Evolutionary conservation across 257 asterid genomes (phyloP).

Genomic region (Solanum arcanum): DNA sequence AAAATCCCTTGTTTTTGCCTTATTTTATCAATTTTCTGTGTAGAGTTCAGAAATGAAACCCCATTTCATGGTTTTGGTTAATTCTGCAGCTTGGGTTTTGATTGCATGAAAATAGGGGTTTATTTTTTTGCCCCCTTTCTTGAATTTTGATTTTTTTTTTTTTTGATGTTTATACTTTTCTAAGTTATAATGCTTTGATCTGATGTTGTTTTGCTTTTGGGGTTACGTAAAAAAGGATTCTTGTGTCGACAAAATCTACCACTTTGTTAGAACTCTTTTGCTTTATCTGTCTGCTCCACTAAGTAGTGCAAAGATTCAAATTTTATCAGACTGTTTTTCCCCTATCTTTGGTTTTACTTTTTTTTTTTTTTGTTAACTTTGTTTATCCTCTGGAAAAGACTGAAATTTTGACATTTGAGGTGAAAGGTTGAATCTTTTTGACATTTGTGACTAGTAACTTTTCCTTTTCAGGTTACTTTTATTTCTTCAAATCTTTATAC

Average conservation of each 20-base stretch:
- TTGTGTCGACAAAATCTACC: constrained; percentile 24
- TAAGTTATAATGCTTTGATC: constrained; percentile 15
- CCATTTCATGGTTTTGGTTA: neutral
- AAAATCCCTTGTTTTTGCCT: neutral
- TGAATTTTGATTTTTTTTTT: neutral
- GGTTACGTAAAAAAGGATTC: constrained; percentile 20
- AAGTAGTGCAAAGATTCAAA: constrained; percentile 15
- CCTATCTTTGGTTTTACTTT: neutral
- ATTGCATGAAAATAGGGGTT: neutral
- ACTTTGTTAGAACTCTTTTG: constrained; percentile 5
- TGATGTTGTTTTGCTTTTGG: constrained; percentile 28
- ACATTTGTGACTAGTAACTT: neutral
- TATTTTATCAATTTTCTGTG: neutral
- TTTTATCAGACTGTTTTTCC: constrained; percentile 3
- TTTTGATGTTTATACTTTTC: neutral
- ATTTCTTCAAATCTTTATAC: neutral
- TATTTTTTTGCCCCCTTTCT: neutral
- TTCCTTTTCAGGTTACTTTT: neutral
- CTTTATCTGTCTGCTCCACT: constrained; percentile 24
- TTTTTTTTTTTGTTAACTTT: neutral
- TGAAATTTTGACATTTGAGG: neutral
- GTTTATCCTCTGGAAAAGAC: neutral
- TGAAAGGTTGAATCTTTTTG: neutral
- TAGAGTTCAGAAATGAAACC: neutral
- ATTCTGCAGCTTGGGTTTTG: neutral